Evolutionary conservation across 2,329 filamentous ascomycete species (phyloP), one percentile per base, ranked within the genome.

Genomic region (Penicillium capsulatum): DNA sequence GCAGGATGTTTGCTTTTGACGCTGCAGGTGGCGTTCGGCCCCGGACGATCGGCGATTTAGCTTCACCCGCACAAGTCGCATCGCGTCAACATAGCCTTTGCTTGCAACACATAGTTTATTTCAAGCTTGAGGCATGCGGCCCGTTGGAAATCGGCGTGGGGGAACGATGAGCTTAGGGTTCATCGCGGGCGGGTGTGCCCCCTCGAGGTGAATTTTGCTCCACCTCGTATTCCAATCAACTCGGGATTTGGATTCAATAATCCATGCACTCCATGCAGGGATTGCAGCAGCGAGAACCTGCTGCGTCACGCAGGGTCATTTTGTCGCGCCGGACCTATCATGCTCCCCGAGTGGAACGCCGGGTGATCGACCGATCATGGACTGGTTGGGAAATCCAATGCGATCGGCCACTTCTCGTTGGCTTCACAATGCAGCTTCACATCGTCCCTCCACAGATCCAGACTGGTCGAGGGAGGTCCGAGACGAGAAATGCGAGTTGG

Each of bases 281-380:
- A 9, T 9, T 27, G 14, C 9, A 37, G 34, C 31, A 31, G 40
- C 24, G 14, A 31, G 16, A 31, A 27, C 15, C 40, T 47, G 40
- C 46, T 47, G 40, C 32, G 5, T 42, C 16, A 37, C 24, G 36
- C 34, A 40, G 37, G 10, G 31, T 17, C 22, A 39, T 28, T 30
- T 17, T 14, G 26, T 22, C 19, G 26, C 9, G 26, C 26, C 13
- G 11, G 10, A 6, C 13, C 31, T 33, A 38, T 30, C 32, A 33
- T 17, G 15, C 7, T 19, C 29, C 20, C 16, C 13, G 15, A 11
- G 2, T 8, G 20, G 17, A 22, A 22, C 14, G 32, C 30, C 13
- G 19, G 24, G 19, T 17, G 8, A 32, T 27, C 34, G 6, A 16
- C 17, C 22, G 13, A 11, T 13, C 6, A 5, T 13, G 29, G 17